Evolutionary conservation across 257 asterid species (phyloP), one percentile per base, ranked within the genome.

Genomic region (Solanum gracilifrons): DNA sequence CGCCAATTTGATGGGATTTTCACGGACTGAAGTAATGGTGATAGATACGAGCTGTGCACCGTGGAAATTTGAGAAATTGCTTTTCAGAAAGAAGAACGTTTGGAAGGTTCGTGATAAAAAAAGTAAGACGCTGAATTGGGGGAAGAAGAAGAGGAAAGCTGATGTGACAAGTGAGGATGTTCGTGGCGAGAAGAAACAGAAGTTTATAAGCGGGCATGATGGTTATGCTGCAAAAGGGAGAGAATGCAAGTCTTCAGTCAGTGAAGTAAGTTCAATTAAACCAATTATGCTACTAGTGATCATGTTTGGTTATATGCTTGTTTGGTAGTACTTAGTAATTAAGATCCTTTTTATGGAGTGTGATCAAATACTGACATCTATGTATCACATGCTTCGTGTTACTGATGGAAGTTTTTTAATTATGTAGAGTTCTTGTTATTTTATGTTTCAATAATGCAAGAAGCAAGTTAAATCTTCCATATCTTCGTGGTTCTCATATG

Each of bases 11-110:
- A 86, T 92, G 9, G 98, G 96, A n/a, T 96, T 94, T 86, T 95
- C 99, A 3, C 89, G 93, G 76, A 94, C 98, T 1, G 99, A 95
- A 90, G 99, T 96, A 4, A 92, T 94, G 33, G 96, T 96, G 62
- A 96, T 96, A 5, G 99, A 96, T 87, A 95, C 98, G 31, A 96
- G 99, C 92, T 95, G 89, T 82, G 92, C 93, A 85, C 88, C 88
- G 35, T 95, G 99, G 98, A 97, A 97, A 82, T 95, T 93, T 46
- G 99, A 97, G 89, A 96, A 95, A 90, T 72, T 97, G 89, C 86
- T 97, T 91, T 93, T 87, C 87, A 92, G 98, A 94, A 95, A 93
- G 92, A 94, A 93, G 89, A 95, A 92, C 89, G 93, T 93, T 72
- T 97, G 99, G 98, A 95, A 92, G 89, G 98, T 93, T 90, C 91